Evolutionary conservation across 768 basidiomycete genomes (phyloP), one percentile per base, ranked within the genome.

Genomic region (Dentipellis sp.): DNA sequence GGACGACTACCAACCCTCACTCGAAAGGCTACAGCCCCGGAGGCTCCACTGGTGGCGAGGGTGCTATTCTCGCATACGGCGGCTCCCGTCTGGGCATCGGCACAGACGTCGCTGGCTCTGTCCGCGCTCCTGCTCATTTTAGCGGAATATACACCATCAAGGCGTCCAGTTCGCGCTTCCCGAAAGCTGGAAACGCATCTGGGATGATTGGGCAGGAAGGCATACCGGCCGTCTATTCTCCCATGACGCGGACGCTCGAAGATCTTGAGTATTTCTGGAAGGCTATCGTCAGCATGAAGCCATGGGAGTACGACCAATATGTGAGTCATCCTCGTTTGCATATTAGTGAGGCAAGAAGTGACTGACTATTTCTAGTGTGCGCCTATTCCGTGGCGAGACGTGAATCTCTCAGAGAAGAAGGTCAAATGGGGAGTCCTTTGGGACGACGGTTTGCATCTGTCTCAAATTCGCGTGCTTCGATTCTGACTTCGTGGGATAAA

Each of bases 21-120:
- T 82, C 81, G 52, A 63, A 63, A 16, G 74, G 72, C 0, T 74
- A 82, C 58, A 71, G 76, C 10, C 74, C 81, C 4, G 86, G 86
- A n/a, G 86, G 85, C 5, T 85, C 84, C 0, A 80, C 80, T 0
- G 83, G 86, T 1, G 86, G 86, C 5, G 86, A 87, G 65, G 78
- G 76, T 2, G 82, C 83, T 2, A 74, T 86, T 0, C 71, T 87
- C 16, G 83, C 84, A 0, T 70, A 84, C 19, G 84, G 84, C 1
- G 61, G 61, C 12, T 60, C 61, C 8, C 60, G 59, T 19, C 38
- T 62, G 39, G 59, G 61, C 17, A 71, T 86, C 46, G 86, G 86
- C 6, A 82, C 84, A 5, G 85, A 87, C 56, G 82, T 87, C 19
- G 85, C 80, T 10, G 87, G 86, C 2, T 82, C 80, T 34, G 78